phyloP scores from a whole-genome alignment of 2,329 filamentous ascomycete species.

The Penicillium sp. region DNA sequence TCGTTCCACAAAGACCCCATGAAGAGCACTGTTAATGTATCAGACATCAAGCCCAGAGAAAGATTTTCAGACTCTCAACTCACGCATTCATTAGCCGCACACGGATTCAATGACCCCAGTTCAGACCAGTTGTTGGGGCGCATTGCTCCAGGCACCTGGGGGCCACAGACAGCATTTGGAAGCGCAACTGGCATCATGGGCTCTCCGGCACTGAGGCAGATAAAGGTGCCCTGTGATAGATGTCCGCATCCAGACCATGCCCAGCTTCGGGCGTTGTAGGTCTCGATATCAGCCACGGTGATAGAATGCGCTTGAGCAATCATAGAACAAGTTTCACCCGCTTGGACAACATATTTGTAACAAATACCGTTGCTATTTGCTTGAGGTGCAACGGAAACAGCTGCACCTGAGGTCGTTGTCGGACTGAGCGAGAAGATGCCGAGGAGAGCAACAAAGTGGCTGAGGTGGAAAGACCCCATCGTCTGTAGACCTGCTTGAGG shows the following conservation, averaged over 20 bases:
- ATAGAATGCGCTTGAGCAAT: conserved; percentile 39
- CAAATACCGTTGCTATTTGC: conserved; percentile 29
- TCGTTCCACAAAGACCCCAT: background rate
- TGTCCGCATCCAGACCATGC: conserved; percentile 44
- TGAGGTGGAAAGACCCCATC: background rate
- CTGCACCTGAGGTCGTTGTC: background rate
- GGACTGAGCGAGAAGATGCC: background rate
- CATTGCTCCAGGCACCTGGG: conserved; percentile 43
- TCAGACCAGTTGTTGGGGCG: conserved; percentile 31
- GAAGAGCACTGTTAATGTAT: background rate
- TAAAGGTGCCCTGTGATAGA: conserved; percentile 31
- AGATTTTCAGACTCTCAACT: background rate
- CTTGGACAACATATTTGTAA: conserved; percentile 34
- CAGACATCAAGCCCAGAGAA: background rate
- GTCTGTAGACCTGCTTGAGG: background rate
- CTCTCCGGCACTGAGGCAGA: conserved; percentile 44
- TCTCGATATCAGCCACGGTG: conserved; percentile 41
- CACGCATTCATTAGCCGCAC: conserved; percentile 9
- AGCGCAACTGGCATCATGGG: conserved; percentile 44
- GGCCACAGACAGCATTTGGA: conserved; percentile 48
- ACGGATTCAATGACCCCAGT: conserved; percentile 9
- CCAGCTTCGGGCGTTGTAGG: conserved; percentile 46
- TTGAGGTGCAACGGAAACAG: background rate
- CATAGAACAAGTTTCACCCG: conserved; percentile 36
- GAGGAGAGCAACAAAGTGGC: background rate